Base-by-base conservation (phyloP, 768 basidiomycete genomes). In the Cystofilobasidium bisporidii region DNA sequence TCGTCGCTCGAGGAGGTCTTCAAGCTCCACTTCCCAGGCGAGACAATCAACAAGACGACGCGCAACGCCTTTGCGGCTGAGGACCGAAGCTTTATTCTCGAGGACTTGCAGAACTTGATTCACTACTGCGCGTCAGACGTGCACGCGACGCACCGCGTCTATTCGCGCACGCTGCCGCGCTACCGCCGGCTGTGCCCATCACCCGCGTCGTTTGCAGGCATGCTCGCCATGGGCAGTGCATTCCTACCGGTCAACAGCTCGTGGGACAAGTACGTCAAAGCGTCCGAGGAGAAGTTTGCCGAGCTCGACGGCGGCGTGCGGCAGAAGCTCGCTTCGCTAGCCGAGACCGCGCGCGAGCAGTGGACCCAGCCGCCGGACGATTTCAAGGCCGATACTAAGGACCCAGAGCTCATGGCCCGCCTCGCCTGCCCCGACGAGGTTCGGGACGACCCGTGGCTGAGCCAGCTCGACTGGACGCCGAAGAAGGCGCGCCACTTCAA, bases 1-100 rank as follows among this genome's bases (percentile, higher is more conserved):
- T 98, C 94, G 76, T 91, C 91, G 11, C 84, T 99, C 33, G 86
- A 84, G 22, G 93, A 97, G 71, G 93, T 98, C 32, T 92, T 91
- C 0, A 85, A 84, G 59, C 81, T 98, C 4, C 91, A 99, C 75
- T 96, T 91, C 73, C 83, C 83, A 12, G 53, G 43, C 30, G 87
- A 90, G 69, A 79, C 82, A 24, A 78, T 94, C 71, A 84, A 88
- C 77, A 96, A 98, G 77, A 80, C 82, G 32, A 81, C 85, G 8
- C 84, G 93, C 4, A 83, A 83, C 70, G 87, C 90, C 72, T 84
- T 91, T 72, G 83, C 91, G 82, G 83, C 81, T 22, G 79, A 79
- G 33, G 81, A 85, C 1, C 86, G 83, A n/a, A 80, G 81, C 47
- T 82, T 83, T 20, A 86, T 93, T 58, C 78, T 80, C 2, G 81